These are phyloP conservation scores for Stromatinia cepivora DNA, from an alignment of 2,329 filamentous ascomycete genomes.

Conservation along the genomic window DNA sequence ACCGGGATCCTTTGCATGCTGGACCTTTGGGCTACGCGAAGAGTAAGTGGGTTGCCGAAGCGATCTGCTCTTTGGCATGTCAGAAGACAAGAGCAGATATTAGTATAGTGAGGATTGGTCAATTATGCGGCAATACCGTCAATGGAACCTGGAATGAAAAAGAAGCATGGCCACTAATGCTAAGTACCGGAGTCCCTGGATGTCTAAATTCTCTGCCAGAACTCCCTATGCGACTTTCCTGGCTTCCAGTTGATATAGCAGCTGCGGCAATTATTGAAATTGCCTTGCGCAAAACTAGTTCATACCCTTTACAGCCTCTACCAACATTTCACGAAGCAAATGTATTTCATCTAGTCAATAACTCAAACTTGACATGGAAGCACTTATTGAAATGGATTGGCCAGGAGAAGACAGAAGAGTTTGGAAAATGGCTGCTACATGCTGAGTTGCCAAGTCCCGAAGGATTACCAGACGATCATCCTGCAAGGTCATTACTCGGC, in stretches of 20 bases:
- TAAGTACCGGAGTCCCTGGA: slow-evolving; percentile 43
- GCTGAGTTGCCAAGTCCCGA: background rate
- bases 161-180: slow-evolving; percentile 52
- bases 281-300: slow-evolving; percentile 1
- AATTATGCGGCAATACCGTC: slow-evolving; percentile 47
- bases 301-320: background rate
- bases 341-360: slow-evolving; percentile 10
- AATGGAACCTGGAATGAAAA: slow-evolving; percentile 50
- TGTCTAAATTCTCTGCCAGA: slow-evolving; percentile 45
- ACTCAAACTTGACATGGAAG: slow-evolving; percentile 3
- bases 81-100: slow-evolving; percentile 26
- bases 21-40: slow-evolving; percentile 55
- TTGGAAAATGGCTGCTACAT: background rate
- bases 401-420: background rate
- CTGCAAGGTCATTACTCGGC: slow-evolving; percentile 7
- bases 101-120: slow-evolving; percentile 41
- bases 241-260: slow-evolving; percentile 51
- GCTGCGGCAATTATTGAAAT: slow-evolving; percentile 47
- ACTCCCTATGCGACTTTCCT: slow-evolving; percentile 40
- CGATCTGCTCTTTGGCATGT: slow-evolving; percentile 48
- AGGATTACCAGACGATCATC: slow-evolving; percentile 2
- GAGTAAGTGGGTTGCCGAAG: slow-evolving; percentile 60
- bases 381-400: slow-evolving; percentile 13
- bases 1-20: slow-evolving; percentile 38
- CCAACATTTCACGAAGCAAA: background rate